These are phyloP conservation scores for Kodamaea anthophila DNA, from an alignment of 1,139 yeast genomes.

Conservation along the genomic window DNA sequence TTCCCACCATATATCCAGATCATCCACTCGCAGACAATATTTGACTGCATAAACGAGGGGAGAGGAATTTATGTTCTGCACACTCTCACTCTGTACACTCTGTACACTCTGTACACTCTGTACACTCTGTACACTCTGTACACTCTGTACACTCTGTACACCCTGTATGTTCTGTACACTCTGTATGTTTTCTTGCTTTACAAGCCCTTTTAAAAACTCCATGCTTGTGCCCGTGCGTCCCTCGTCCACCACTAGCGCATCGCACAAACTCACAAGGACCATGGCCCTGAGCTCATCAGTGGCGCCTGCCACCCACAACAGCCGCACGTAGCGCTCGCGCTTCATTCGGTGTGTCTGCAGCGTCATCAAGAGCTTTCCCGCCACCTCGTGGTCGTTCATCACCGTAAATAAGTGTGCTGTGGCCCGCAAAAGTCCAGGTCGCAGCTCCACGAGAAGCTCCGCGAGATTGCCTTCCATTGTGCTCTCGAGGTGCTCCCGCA, in stretches of 20 bases:
- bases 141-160: too few species aligned
- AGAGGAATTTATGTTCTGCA: conserved; percentile 16
- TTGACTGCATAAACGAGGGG: conserved; percentile 7
- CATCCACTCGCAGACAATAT: not conserved
- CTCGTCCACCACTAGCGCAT: conserved; percentile 23
- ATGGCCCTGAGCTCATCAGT: conserved; percentile 20
- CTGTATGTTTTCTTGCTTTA: too few species aligned
- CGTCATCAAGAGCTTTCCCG: conserved; percentile 25
- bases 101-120: too few species aligned
- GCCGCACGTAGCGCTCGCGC: conserved; percentile 29
- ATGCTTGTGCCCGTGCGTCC: conserved; percentile 24
- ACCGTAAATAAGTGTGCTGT: conserved; percentile 30
- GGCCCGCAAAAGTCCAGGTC: conserved; percentile 3
- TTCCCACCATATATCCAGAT: too few species aligned
- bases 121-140: too few species aligned
- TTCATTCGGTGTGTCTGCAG: conserved; percentile 18
- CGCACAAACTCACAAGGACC: conserved; percentile 25
- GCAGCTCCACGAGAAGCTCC: not conserved
- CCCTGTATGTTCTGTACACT: too few species aligned
- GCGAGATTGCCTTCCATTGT: too few species aligned
- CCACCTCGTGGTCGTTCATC: conserved; percentile 32
- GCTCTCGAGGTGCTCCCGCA: too few species aligned
- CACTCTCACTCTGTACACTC: too few species aligned
- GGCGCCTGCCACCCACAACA: conserved; percentile 28
- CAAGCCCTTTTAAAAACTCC: conserved; percentile 18